Percentiles rank a stretch among this genome's conserved stretches.
Evolutionary conservation across 1,139 yeast species (phyloP).

Genomic region (Pichia sp.): DNA sequence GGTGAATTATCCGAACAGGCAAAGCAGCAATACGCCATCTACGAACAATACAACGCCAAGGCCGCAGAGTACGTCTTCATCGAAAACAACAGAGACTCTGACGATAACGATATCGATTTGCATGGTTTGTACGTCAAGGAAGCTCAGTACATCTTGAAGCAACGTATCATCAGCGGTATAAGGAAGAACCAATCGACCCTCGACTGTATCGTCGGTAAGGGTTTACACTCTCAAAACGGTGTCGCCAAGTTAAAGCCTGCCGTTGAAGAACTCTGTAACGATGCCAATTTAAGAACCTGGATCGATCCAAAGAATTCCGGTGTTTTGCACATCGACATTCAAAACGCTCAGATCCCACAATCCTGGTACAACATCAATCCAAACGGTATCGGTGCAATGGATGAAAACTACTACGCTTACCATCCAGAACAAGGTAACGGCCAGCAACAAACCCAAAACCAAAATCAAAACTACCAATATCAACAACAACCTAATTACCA

Average conservation of each 20-base stretch:
- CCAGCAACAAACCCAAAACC: slow-evolving; percentile 10
- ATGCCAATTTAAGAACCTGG: slow-evolving; percentile 57
- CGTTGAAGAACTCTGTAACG: slow-evolving; percentile 69
- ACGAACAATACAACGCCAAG: slow-evolving; percentile 66
- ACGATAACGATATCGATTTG: slow-evolving; percentile 82
- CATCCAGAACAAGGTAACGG: slow-evolving; percentile 12
- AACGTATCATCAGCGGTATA: slow-evolving; percentile 66
- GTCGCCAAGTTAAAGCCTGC: slow-evolving; percentile 92
- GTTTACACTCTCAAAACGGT: slow-evolving; percentile 77
- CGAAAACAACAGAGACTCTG: slow-evolving; percentile 85
- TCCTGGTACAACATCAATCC: slow-evolving; percentile 42
- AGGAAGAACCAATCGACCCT: slow-evolving; percentile 54
- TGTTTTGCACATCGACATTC: slow-evolving; percentile 69
- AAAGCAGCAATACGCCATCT: slow-evolving; percentile 55
- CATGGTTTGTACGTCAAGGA: slow-evolving; percentile 92
- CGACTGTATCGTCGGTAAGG: slow-evolving; percentile 91
- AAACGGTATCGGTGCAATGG: slow-evolving; percentile 33
- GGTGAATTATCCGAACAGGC: slow-evolving; percentile 70
- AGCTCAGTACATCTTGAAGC: slow-evolving; percentile 74
- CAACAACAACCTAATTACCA: slow-evolving; percentile 36
- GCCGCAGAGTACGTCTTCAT: slow-evolving; percentile 93
- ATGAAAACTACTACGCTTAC: slow-evolving; percentile 26
- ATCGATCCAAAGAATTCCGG: slow-evolving; percentile 76
- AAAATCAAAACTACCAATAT: slow-evolving; percentile 34
- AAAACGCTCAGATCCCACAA: slow-evolving; percentile 47